Base-by-base conservation (phyloP, 1,284 basidiomycete genomes). In the Ceratobasidium sp. region DNA sequence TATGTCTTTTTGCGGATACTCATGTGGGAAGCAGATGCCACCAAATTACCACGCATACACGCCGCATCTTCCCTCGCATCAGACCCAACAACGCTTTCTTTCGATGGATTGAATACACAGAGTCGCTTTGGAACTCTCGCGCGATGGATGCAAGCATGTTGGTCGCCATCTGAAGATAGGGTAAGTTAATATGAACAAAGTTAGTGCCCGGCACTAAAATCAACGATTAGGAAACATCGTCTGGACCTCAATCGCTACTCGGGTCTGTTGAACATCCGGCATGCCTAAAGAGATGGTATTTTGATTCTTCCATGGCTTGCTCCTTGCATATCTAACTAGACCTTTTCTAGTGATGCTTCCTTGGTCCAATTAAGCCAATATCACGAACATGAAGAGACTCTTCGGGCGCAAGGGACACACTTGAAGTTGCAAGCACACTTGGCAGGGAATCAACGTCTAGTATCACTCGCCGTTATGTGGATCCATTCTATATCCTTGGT, bases 381-480 rank as follows among this genome's bases (percentile, higher is more conserved):
- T 27, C 45, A 50, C 19, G 45, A 60, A 62, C 60, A 72, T 48
- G 47, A 27, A 41, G 22, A 29, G 7, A 19, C 29, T 22, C 45
- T 72, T 41, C 44, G 60, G n/a, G 19, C 24, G 8, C 69, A 72
- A 44, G n/a, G 69, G 22, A 22, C 56, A 17, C 69, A 62, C 2
- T 33, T 72, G 24, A 60, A 51, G n/a, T 24, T 27, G 11, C 69
- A 72, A 62, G 69, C 57, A 5, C 51, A 47, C 36, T 36, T 57
- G 8, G 9, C 56, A 22, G n/a, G 24, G 24, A 60, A 57, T 4
- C 56, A 72, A 19, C 24, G 69, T 19, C 29, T 72, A 24, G 19
- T 53, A 36, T 72, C 57, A n/a, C 69, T 72, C 29, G 69, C 56
- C 29, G 60, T 31, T 41, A 33, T 72, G 19, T 72, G 69, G 69